Evolutionary conservation across 1,284 basidiomycete species (phyloP).

Genomic region (Boletus smithii): DNA sequence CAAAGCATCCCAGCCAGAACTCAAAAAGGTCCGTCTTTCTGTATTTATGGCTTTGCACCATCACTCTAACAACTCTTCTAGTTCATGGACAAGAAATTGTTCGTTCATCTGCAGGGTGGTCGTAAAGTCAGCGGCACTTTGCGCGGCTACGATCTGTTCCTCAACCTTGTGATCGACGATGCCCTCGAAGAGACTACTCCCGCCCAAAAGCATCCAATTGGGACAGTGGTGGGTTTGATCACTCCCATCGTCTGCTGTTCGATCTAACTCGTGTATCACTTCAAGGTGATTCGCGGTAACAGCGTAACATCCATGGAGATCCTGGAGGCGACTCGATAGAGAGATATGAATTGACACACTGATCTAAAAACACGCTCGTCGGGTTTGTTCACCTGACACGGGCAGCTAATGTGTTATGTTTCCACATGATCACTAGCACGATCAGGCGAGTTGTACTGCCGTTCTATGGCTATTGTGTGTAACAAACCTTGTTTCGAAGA

Average conservation of each 20-base stretch:
- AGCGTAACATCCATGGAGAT: slow-evolving; percentile 92
- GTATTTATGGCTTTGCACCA: slow-evolving; percentile 1
- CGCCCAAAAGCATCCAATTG: slow-evolving; percentile 87
- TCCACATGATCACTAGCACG: slow-evolving; percentile 1
- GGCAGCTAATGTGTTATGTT: slow-evolving; percentile 2
- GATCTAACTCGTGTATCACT: slow-evolving; percentile 13
- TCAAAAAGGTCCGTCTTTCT: slow-evolving; percentile 75
- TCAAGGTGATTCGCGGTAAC: slow-evolving; percentile 90
- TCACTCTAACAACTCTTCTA: slow-evolving; percentile 35
- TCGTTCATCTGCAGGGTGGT: slow-evolving; percentile 93
- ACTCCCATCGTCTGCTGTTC: not conserved
- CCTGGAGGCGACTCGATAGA: slow-evolving; percentile 58
- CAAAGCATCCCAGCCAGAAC: slow-evolving; percentile 87
- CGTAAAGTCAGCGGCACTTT: slow-evolving; percentile 95
- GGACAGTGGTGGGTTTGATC: slow-evolving; percentile 73
- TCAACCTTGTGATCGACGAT: slow-evolving; percentile 97
- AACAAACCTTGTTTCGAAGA: not conserved
- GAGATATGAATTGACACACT: not conserved
- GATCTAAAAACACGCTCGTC: slow-evolving; percentile 3
- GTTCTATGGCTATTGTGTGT: not conserved
- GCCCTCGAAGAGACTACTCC: slow-evolving; percentile 88
- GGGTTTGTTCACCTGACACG: slow-evolving; percentile 7
- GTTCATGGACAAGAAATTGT: slow-evolving; percentile 99
- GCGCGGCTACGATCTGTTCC: slow-evolving; percentile 97
- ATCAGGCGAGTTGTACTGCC: not conserved